Base-by-base conservation (phyloP, 371 early-diverging fungal species). In the Vairimorpha necatrix region DNA sequence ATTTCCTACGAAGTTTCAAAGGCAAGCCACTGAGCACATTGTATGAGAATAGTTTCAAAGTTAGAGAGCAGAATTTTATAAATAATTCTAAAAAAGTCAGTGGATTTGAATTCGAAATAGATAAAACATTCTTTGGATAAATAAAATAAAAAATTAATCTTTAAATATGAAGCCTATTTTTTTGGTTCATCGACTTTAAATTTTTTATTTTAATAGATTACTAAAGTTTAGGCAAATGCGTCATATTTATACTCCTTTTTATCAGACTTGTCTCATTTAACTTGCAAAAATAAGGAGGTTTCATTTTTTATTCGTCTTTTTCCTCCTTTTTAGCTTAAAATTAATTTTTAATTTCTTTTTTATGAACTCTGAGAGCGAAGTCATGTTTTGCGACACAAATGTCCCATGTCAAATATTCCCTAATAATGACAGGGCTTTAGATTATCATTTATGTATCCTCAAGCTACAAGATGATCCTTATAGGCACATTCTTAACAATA, bases 21-120 rank as follows among this genome's bases (percentile, higher is more conserved):
- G 81, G 74, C 16, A 81, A 75, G 53, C 67, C 77, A 1, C 58
- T 81, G 18, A 70, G 60, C 53, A 71, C 65, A 26, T 30, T 77
- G 30, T 81, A 71, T 65, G 69, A 67, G 32, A 65, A 69, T 62
- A 56, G 33, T 47, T 50, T 70, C 33, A 81, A 81, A 39, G 72
- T 81, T 14, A 67, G 34, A 47, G 68, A 74, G 42, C 76, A 81
- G 20, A 63, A 77, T 42, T 67, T 81, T 61, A 36, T 74, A 39
- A 67, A 74, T 30, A 20, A 47, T 42, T 50, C 26, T 14, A 74
- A 67, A 33, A 65, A 60, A n/a, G 18, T 30, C 20, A 26, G 13
- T 0, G 71, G 48, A 36, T 30, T 50, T 39, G 75, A 74, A 24
- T 38, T 74, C 48, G 58, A 67, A 28, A 67, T 74, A 20, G 67